Conservation (phyloP, 2,329 filamentous ascomycete species). For the Rugonectria rugulosa region DNA sequence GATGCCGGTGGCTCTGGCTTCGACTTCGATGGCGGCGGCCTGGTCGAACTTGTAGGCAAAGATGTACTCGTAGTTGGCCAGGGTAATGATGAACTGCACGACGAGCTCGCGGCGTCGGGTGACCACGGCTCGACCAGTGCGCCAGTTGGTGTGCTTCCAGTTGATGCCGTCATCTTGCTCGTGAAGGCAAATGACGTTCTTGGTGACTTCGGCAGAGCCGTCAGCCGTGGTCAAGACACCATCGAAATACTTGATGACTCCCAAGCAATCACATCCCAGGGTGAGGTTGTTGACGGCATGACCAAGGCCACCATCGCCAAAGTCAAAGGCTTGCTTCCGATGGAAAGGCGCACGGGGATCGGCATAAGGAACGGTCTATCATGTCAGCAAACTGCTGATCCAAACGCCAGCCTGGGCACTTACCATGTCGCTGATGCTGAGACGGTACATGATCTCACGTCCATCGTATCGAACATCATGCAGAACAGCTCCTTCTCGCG, state of each 20-base stretch:
- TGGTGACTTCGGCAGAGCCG: constrained; percentile 50
- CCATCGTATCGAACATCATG: constrained; percentile 74
- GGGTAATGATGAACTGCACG: constrained; percentile 67
- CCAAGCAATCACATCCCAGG: constrained; percentile 73
- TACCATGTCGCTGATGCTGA: constrained; percentile 74
- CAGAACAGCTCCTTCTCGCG: constrained; percentile 72
- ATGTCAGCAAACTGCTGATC: fast-evolving
- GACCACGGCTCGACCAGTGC: constrained; percentile 63
- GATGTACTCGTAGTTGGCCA: constrained; percentile 68
- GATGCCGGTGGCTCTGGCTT: constrained; percentile 52
- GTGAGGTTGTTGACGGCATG: constrained; percentile 71
- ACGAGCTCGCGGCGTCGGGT: constrained; percentile 64
- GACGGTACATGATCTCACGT: constrained; percentile 69
- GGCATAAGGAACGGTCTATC: constrained; percentile 65
- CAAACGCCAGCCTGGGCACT: background rate
- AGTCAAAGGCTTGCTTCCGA: constrained; percentile 74
- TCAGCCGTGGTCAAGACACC: constrained; percentile 42
- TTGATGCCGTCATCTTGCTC: constrained; percentile 58
- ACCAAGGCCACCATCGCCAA: constrained; percentile 72
- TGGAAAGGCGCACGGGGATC: constrained; percentile 69
- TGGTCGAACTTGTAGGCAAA: constrained; percentile 59
- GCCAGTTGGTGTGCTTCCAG: constrained; percentile 69
- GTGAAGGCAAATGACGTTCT: constrained; percentile 49
- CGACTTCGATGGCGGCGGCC: constrained; percentile 50
- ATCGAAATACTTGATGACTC: constrained; percentile 61